A percentile compares a stretch with the other conserved stretches of the same genome.
Conservation (phyloP, 768 basidiomycete species). For the Pholiota microspora region DNA sequence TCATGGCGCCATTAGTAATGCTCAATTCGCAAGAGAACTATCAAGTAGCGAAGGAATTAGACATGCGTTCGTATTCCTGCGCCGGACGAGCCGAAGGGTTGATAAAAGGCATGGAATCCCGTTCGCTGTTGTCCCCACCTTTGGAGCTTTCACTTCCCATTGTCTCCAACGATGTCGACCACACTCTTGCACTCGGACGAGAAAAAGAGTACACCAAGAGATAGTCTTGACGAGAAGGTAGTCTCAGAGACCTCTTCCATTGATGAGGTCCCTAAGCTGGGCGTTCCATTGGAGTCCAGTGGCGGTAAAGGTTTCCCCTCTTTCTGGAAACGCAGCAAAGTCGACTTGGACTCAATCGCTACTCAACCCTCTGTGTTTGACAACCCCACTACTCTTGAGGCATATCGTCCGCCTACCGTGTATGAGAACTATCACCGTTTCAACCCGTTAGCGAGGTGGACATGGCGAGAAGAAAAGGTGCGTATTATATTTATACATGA, state of each 20-base stretch:
- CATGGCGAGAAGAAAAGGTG: conserved; percentile 62
- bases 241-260: neutral
- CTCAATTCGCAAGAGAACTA: conserved; percentile 4
- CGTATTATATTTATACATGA: conserved; percentile 7
- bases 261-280: neutral
- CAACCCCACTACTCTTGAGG: conserved; percentile 44
- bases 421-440: conserved; percentile 65
- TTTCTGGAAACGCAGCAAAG: conserved; percentile 1
- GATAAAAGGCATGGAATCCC: neutral
- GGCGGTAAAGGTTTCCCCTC: neutral
- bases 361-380: conserved; percentile 64
- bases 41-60: neutral
- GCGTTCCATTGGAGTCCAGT: neutral
- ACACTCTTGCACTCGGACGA: neutral
- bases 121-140: neutral
- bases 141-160: neutral
- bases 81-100: neutral
- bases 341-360: conserved; percentile 48
- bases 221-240: neutral
- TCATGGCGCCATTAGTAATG: conserved; percentile 2
- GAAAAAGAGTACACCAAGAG: neutral
- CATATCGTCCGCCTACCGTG: conserved; percentile 45
- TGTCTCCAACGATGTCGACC: conserved; percentile 3
- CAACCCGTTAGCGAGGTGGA: conserved; percentile 67
- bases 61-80: neutral